These are phyloP conservation scores for Trametes punicea DNA, from an alignment of 768 basidiomycete species.

Conservation along the genomic window DNA sequence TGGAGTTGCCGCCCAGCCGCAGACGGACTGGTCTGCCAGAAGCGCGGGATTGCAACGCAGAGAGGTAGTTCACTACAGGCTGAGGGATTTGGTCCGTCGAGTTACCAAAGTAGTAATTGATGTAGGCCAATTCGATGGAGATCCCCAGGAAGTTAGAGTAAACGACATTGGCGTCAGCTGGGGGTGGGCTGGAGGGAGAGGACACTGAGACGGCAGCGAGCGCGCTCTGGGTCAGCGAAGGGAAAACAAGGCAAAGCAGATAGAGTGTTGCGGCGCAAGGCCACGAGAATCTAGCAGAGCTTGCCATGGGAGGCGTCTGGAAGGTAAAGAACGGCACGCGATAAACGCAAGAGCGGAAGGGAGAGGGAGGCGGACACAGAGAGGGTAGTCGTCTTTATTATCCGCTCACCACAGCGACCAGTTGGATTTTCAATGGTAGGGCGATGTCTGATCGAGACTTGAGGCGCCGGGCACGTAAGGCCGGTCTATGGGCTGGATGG, in stretches of 20 bases:
- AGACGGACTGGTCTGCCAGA: constrained; percentile 40
- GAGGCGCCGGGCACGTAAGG: constrained; percentile 10
- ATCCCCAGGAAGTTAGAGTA: constrained; percentile 60
- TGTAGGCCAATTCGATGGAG: constrained; percentile 60
- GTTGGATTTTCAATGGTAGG: constrained; percentile 9
- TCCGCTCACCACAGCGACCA: not conserved
- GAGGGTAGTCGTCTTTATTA: not conserved
- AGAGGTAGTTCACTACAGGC: constrained; percentile 57
- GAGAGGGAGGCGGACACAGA: constrained; percentile 1
- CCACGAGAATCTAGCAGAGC: not conserved
- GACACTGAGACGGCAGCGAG: constrained; percentile 19
- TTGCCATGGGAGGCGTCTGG: constrained; percentile 1
- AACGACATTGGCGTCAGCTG: constrained; percentile 37
- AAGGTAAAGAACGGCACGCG: constrained; percentile 16
- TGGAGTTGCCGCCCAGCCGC: constrained; percentile 49
- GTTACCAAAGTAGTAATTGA: constrained; percentile 56
- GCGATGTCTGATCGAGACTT: not conserved
- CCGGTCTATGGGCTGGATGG: not conserved
- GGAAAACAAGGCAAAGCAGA: constrained; percentile 2
- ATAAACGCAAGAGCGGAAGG: not conserved
- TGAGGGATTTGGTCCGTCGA: constrained; percentile 48
- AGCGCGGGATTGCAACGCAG: constrained; percentile 47
- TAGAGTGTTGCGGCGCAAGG: not conserved
- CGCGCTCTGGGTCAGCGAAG: not conserved
- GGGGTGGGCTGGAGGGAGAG: constrained; percentile 30